These are phyloP conservation scores for Blastomyces gilchristii DNA, from an alignment of 2,329 filamentous ascomycete genomes.

Conservation along the genomic window DNA sequence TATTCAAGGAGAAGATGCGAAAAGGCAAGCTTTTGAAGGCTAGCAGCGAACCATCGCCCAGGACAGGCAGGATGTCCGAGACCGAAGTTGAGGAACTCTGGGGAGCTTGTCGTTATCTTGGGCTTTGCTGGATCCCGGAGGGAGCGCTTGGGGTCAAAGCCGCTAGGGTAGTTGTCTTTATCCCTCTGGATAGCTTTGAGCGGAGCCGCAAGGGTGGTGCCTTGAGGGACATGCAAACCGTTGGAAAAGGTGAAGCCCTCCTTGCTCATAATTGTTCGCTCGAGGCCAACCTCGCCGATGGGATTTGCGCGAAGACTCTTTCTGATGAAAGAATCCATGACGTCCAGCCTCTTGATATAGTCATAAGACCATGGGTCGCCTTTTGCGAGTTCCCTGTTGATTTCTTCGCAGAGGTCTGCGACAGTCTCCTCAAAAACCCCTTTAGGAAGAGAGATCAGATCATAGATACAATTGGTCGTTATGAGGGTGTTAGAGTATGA, in stretches of 20 bases:
- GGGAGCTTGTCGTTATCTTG: conserved; percentile 14
- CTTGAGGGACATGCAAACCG: conserved; percentile 15
- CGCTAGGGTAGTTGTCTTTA: neutral
- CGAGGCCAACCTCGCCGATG: conserved; percentile 16
- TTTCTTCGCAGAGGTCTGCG: conserved; percentile 9
- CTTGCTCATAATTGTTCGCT: conserved; percentile 14
- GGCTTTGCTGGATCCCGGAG: neutral
- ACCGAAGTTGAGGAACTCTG: conserved; percentile 13
- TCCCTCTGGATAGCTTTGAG: conserved; percentile 5
- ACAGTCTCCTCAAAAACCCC: conserved; percentile 10
- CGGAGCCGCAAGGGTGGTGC: conserved; percentile 12
- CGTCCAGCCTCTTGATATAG: conserved; percentile 14
- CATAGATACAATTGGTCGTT: conserved; percentile 15
- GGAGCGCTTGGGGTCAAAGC: conserved; percentile 5
- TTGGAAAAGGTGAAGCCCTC: conserved; percentile 16
- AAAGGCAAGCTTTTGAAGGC: conserved; percentile 4
- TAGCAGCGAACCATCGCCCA: conserved; percentile 3
- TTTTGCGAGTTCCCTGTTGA: conserved; percentile 6
- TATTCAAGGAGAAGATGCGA: conserved; percentile 6
- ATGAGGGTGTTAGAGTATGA: conserved; percentile 12
- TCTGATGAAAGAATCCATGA: conserved; percentile 17
- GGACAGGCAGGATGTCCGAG: conserved; percentile 3
- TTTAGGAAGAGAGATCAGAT: conserved; percentile 12
- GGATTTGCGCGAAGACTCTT: conserved; percentile 16
- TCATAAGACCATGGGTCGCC: conserved; percentile 3